Conservation (phyloP, 1,139 yeast species). For the Maudiozyma humilis region DNA sequence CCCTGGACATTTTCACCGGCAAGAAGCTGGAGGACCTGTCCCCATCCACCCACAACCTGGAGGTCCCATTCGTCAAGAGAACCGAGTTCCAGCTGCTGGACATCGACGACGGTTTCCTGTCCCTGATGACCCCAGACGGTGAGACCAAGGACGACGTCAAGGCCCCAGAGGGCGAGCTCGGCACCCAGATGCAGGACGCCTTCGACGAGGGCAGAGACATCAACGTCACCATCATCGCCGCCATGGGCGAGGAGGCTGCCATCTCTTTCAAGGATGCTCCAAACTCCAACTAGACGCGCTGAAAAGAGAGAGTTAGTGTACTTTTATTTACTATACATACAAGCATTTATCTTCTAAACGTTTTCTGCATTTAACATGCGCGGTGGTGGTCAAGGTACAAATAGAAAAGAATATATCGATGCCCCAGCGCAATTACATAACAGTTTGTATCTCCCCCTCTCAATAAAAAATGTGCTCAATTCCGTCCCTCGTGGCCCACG, state of each 20-base stretch:
- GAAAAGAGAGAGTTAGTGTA: too few species aligned
- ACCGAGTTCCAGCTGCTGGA: constrained; percentile 94
- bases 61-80: constrained; percentile 96
- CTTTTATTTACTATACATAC: too few species aligned
- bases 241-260: constrained; percentile 99
- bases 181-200: constrained; percentile 82
- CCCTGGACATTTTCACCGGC: constrained; percentile 97
- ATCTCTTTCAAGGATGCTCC: constrained; percentile 96
- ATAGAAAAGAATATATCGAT: too few species aligned
- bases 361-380: too few species aligned
- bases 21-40: constrained; percentile 99
- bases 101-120: constrained; percentile 96
- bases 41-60: constrained; percentile 99
- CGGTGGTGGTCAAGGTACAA: too few species aligned
- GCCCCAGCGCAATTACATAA: too few species aligned
- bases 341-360: too few species aligned
- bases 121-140: constrained; percentile 95
- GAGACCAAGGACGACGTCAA: constrained; percentile 98
- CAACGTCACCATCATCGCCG: constrained; percentile 88
- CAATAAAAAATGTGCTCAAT: too few species aligned
- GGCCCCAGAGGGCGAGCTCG: constrained; percentile 96
- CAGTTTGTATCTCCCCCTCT: too few species aligned
- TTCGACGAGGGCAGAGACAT: constrained; percentile 98
- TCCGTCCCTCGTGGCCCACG: too few species aligned
- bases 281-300: too few species aligned